Percentiles rank a stretch among this genome's conserved stretches.
Evolutionary conservation across 2,329 filamentous ascomycete species (phyloP).

Genomic region (Aulographum hederae): DNA sequence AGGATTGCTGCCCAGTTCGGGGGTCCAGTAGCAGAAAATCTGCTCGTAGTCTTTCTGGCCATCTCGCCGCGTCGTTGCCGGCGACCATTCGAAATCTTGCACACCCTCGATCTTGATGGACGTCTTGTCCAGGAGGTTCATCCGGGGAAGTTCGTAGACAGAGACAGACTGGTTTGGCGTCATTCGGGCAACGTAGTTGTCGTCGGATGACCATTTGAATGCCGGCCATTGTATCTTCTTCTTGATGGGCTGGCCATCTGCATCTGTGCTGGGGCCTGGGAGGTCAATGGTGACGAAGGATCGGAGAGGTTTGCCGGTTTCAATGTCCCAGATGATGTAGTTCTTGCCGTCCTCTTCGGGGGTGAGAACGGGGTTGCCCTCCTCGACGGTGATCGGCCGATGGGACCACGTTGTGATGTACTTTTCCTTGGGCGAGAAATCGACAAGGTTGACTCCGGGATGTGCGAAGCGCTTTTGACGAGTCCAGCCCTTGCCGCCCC

Average conservation of each 20-base stretch:
- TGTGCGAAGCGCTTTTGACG: constrained; percentile 88
- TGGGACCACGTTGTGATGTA: constrained; percentile 96
- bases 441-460: constrained; percentile 85
- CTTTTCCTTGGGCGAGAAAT: constrained; percentile 84
- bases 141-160: constrained; percentile 73
- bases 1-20: constrained; percentile 92
- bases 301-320: constrained; percentile 71
- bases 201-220: constrained; percentile 98
- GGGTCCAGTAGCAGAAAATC: constrained; percentile 96
- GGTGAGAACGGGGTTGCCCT: constrained; percentile 56
- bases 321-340: constrained; percentile 96
- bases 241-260: constrained; percentile 50
- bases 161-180: constrained; percentile 77
- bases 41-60: constrained; percentile 87
- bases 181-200: constrained; percentile 90
- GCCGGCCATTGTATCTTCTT: constrained; percentile 96
- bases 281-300: constrained; percentile 86
- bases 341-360: constrained; percentile 96
- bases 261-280: constrained; percentile 40
- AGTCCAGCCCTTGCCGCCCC: constrained; percentile 80
- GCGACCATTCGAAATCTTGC: constrained; percentile 96
- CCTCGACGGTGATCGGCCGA: constrained; percentile 78
- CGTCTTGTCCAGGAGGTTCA: constrained; percentile 80
- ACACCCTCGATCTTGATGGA: constrained; percentile 93
- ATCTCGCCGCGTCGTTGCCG: constrained; percentile 62